Evolutionary conservation across 2,329 filamentous ascomycete genomes (phyloP), one percentile per base, ranked within the genome.

Genomic region (Pseudogymnoascus sp.): DNA sequence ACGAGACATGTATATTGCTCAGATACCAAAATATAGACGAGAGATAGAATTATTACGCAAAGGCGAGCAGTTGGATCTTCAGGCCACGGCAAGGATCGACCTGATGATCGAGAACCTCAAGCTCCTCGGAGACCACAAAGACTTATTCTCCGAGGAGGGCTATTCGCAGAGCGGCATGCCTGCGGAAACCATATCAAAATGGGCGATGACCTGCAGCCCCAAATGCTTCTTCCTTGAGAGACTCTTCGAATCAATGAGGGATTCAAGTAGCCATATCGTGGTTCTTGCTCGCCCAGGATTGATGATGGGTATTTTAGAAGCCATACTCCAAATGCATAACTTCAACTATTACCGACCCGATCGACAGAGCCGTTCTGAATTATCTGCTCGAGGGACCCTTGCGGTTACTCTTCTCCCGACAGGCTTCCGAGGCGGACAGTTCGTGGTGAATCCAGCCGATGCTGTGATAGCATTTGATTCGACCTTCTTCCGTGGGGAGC

Each of bases 191-290:
- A 77, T 77, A 64, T 68, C 68, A 2, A 83, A 78, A 66, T 80
- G 82, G 63, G 76, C 78, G 1, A 75, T 78, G 60, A 78, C 78
- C 58, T 78, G 80, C 8, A 85, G 83, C 68, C 73, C 80, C 59
- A 86, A 86, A 64, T 82, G 81, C 64, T 77, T 76, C 30, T 86
- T 86, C 64, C 65, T 85, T 5, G 78, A 75, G 45, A 81, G 84
- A 63, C 71, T 86, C 3, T 67, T 85, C 28, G 71, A 77, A 18
- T 66, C 70, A 7, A 67, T 84, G 9, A 66, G 68, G n/a, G 69
- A 72, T 13, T 68, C 72, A 10, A 72, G 77, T 9, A 76, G 74
- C 35, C 79, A 76, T 34, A 69, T 86, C 6, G 70, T 84, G 12
- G 76, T 86, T 21, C 66, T 86, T 9, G 79, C 76, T 7, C 78